These are phyloP conservation scores for Geotrichum carabidarum DNA, from an alignment of 1,139 yeast genomes.

Conservation along the genomic window DNA sequence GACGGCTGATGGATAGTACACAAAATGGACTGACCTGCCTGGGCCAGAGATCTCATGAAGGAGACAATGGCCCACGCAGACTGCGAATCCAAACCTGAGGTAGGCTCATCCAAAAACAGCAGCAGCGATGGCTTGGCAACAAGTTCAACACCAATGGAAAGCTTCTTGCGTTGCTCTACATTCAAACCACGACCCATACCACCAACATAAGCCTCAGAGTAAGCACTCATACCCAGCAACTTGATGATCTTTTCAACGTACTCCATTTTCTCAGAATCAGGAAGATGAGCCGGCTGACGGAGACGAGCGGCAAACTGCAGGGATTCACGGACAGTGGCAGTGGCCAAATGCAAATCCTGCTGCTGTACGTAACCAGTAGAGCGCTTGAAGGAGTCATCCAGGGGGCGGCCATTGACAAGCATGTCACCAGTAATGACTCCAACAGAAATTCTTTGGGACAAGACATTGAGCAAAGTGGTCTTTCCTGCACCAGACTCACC, in stretches of 20 bases:
- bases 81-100: conserved; percentile 85
- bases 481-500: conserved; percentile 67
- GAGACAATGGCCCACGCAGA: conserved; percentile 62
- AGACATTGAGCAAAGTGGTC: conserved; percentile 53
- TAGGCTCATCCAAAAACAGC: conserved; percentile 81
- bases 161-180: conserved; percentile 77
- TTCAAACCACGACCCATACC: conserved; percentile 63
- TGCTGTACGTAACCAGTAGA: conserved; percentile 61
- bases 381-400: conserved; percentile 51
- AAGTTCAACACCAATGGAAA: conserved; percentile 80
- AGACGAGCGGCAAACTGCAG: conserved; percentile 54
- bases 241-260: conserved; percentile 54
- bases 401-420: conserved; percentile 52
- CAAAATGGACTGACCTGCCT: conserved; percentile 72
- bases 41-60: conserved; percentile 58
- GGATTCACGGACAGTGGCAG: conserved; percentile 55
- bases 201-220: conserved; percentile 58
- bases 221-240: conserved; percentile 51
- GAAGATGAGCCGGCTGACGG: conserved; percentile 47
- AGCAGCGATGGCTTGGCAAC: conserved; percentile 78
- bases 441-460: conserved; percentile 52
- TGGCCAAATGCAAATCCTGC: conserved; percentile 55
- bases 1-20: conserved; percentile 81
- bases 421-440: conserved; percentile 59
- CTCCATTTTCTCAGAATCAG: conserved; percentile 46